Base-by-base conservation (phyloP, 192 early-diverging fungal species). In the Geranomyces michiganensis region DNA sequence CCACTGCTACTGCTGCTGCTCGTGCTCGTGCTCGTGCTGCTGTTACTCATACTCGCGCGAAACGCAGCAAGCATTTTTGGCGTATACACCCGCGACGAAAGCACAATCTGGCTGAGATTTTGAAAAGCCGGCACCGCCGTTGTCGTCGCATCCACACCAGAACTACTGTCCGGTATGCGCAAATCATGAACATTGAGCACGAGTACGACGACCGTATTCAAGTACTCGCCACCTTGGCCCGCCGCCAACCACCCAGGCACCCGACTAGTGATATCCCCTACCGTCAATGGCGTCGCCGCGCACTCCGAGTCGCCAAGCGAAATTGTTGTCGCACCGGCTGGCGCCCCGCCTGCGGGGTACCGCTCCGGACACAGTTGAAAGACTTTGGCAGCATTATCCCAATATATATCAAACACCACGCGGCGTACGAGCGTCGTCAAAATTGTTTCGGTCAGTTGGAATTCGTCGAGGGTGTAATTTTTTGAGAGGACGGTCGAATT, bases 341-440 rank as follows among this genome's bases (percentile, higher is more conserved):
- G 15, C 26, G 15, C 26, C 21, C 21, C 32, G 13, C 22, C 43
- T 1, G 53, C 10, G 0, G 71, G 64, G 36, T 58, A 58, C 27
- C 51, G n/a, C 43, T 45, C 49, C 21, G 71, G 71, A 59, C 71
- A 73, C 36, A 66, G 9, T 32, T 73, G 71, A 62, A 62, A 73
- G 14, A 29, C 17, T 33, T 45, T 64, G 19, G 45, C 45, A 30
- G 7, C 2, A 30, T 56, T 66, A 30, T 73, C 62, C 71, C 71
- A 73, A 33, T 73, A 73, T 0, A 73, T 41, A 46, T 73, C 71
- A 13, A 73, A 13, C 22, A 73, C 53, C 22, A 73, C 14, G 15
- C 71, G 33, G 8, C 48, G 29, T 10, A 51, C 62, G 31, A 45
- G 46, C n/a, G 29, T 58, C 22, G 46, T 7, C 12, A 73, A 22